Base-by-base conservation (phyloP, 352 stramenopile genomes). In the Pythium biforme region DNA sequence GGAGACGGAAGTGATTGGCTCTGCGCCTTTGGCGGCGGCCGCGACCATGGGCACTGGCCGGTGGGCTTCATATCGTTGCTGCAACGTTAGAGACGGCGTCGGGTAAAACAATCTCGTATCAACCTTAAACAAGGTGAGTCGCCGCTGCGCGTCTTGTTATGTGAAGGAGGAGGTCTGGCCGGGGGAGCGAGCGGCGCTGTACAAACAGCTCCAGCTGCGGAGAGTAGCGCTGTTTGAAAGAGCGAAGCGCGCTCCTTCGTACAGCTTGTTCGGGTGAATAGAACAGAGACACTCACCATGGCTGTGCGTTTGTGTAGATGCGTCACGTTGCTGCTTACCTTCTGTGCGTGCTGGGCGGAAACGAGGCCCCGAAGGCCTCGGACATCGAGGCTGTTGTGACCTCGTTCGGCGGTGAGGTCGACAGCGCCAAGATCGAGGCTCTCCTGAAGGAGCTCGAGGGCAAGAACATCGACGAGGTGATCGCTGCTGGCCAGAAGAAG, bases 261-360 rank as follows among this genome's bases (percentile, higher is more conserved):
- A 9, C 34, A 43, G 37, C 37, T n/a, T 14, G 29, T 7, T 43
- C 37, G 37, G 37, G 11, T 5, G 37, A 43, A 43, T 20, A 9
- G 37, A 43, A 43, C 37, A n/a, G 12, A 43, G 40, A 60, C 39
- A 20, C 54, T 51, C 39, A 51, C 26, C 11, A n/a, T 45, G 31
- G n/a, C 29, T 29, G 25, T 20, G 49, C 19, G 26, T 39, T 25
- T 50, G 10, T 43, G 37, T 43, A 95, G 86, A 95, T 95, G 86
- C 86, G 86, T 95, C 86, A 95, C 84, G 84, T 95, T 92, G 86
- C 86, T 90, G 86, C 86, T 90, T 94, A 88, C 72, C 81, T 95
- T 74, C 79, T 95, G 74, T 79, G 73, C 85, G 84, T 95, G 68
- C 72, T 95, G 53, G 84, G 84, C 66, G 86, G 86, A 77, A 95